These are phyloP conservation scores for Citrullus colocynthis DNA, from an alignment of 306 rosid species.

Conservation along the genomic window DNA sequence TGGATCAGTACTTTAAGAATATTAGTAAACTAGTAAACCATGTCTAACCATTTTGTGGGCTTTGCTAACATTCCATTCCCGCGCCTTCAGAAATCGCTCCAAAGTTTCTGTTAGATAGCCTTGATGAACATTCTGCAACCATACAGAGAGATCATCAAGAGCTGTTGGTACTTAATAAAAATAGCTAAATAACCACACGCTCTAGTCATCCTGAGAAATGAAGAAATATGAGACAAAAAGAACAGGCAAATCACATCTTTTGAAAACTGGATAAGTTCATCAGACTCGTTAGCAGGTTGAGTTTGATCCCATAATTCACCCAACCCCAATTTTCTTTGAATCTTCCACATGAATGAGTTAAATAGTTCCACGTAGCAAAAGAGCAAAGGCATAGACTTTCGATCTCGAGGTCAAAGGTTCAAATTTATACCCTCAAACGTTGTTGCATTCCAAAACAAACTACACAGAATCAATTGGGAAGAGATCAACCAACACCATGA, in stretches of 20 bases:
- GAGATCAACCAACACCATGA: neutral
- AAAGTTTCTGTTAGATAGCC: conserved; percentile 54
- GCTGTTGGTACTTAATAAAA: neutral
- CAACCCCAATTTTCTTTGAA: neutral
- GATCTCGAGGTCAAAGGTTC: too few relatives aligned
- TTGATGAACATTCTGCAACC: conserved; percentile 79
- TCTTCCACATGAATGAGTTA: neutral
- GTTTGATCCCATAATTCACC: neutral
- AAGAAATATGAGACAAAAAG: neutral
- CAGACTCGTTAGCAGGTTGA: neutral
- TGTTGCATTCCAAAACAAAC: neutral
- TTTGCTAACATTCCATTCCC: conserved; percentile 75
- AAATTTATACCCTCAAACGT: too few relatives aligned
- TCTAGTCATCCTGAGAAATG: neutral
- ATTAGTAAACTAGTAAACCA: neutral
- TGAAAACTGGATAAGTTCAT: neutral
- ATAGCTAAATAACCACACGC: neutral
- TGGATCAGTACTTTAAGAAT: neutral
- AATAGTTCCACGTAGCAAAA: too few relatives aligned
- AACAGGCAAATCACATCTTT: neutral
- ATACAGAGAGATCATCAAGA: neutral
- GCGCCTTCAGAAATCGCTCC: conserved; percentile 82
- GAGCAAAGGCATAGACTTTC: too few relatives aligned
- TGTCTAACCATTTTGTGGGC: conserved; percentile 80
- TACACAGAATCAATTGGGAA: neutral